A percentile compares a stretch with the other conserved stretches of the same genome.
Conservation (phyloP, 345 rosid species). For the Eucalyptus sideroxylon region DNA sequence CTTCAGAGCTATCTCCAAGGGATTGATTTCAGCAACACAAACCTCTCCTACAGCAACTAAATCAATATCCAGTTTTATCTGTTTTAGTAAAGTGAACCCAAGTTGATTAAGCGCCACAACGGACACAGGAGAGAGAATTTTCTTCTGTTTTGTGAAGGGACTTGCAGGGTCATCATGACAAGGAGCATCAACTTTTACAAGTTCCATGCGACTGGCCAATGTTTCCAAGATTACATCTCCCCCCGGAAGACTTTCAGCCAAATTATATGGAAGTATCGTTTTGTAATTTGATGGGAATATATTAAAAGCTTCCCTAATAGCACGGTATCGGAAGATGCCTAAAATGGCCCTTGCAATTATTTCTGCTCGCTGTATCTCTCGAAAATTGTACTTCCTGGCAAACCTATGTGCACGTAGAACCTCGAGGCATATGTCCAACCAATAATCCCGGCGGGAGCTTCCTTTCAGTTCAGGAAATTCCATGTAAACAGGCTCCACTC, state of each 20-base stretch:
- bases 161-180: slow-evolving; percentile 14
- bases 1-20: slow-evolving; percentile 68
- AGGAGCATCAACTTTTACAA: slow-evolving; percentile 18
- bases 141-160: slow-evolving; percentile 32
- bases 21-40: slow-evolving; percentile 73
- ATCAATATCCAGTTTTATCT: slow-evolving; percentile 27
- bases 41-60: slow-evolving; percentile 41
- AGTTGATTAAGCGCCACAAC: slow-evolving; percentile 45
- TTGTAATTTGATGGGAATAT: slow-evolving; percentile 73
- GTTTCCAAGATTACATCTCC: slow-evolving; percentile 79
- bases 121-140: slow-evolving; percentile 42
- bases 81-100: slow-evolving; percentile 49
- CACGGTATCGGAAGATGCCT: slow-evolving; percentile 66
- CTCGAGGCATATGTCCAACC: slow-evolving; percentile 83
- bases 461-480: slow-evolving; percentile 95
- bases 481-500: slow-evolving; percentile 70
- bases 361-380: slow-evolving; percentile 54
- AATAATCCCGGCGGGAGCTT: slow-evolving; percentile 83
- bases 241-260: slow-evolving; percentile 89
- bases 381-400: slow-evolving; percentile 49
- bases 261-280: slow-evolving; percentile 67
- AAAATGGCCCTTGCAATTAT: slow-evolving; percentile 66
- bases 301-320: slow-evolving; percentile 69
- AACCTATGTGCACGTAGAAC: slow-evolving; percentile 64
- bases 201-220: slow-evolving; percentile 47